Conservation (phyloP, 2,329 filamentous ascomycete species). For the Epichloe brachyelytri region DNA sequence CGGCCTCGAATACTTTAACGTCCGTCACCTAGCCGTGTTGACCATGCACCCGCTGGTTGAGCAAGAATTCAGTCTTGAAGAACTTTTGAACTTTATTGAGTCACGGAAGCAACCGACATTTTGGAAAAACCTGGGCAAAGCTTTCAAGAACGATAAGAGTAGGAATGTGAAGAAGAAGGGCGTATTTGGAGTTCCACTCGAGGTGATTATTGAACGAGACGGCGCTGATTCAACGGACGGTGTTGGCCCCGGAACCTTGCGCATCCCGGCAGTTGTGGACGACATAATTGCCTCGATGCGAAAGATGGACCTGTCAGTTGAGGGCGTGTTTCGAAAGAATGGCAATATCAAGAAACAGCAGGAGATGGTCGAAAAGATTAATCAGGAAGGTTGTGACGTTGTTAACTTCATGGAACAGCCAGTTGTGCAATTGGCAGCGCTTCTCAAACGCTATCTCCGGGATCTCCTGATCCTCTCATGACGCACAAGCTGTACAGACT, state of each 20-base stretch:
- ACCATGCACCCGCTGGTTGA: constrained; percentile 90
- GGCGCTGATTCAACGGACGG: constrained; percentile 97
- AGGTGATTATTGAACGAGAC: constrained; percentile 80
- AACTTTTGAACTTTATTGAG: constrained; percentile 84
- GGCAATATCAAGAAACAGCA: constrained; percentile 92
- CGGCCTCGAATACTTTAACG: constrained; percentile 92
- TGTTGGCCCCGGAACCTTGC: constrained; percentile 79
- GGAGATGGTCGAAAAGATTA: constrained; percentile 75
- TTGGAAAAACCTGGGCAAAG: constrained; percentile 97
- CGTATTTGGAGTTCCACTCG: constrained; percentile 80
- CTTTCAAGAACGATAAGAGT: constrained; percentile 75
- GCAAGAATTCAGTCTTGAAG: constrained; percentile 83
- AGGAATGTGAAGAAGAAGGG: constrained; percentile 82
- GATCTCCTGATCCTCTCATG: constrained; percentile 85
- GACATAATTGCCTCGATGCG: constrained; percentile 90
- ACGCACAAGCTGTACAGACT: constrained; percentile 89
- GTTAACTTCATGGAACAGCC: constrained; percentile 80
- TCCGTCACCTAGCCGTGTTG: constrained; percentile 85
- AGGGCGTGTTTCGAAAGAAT: constrained; percentile 98
- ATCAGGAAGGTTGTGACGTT: constrained; percentile 70
- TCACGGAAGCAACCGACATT: constrained; percentile 80
- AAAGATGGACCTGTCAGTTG: constrained; percentile 97
- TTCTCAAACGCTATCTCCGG: constrained; percentile 89
- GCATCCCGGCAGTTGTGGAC: constrained; percentile 89
- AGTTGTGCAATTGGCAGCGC: constrained; percentile 83